Percentiles rank a stretch among this genome's conserved stretches.
Evolutionary conservation across 2,329 filamentous ascomycete genomes (phyloP).

Genomic region (Akanthomyces uredinophilus): DNA sequence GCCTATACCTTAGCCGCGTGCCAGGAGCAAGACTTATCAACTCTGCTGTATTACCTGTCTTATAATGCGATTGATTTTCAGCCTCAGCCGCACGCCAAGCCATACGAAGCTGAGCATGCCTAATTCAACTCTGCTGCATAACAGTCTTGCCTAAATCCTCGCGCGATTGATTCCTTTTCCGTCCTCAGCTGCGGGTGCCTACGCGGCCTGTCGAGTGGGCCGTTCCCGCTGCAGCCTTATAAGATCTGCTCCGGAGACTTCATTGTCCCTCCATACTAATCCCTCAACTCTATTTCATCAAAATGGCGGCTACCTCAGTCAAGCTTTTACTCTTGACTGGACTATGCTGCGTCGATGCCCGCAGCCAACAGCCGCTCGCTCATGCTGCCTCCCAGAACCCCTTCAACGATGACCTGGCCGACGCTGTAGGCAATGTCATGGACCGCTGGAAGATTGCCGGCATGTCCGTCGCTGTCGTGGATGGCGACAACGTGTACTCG

Average conservation of each 20-base stretch:
- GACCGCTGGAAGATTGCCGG: slow-evolving; percentile 7
- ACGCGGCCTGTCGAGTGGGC: not conserved
- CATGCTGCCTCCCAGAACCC: not conserved
- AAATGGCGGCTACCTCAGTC: not conserved
- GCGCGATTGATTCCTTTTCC: too few relatives aligned
- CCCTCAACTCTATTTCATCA: too few relatives aligned
- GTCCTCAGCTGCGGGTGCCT: not conserved
- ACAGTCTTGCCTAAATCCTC: too few relatives aligned
- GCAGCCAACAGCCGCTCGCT: not conserved
- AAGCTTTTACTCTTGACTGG: not conserved
- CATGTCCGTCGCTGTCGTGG: slow-evolving; percentile 6
- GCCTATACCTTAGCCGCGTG: too few relatives aligned
- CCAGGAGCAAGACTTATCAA: too few relatives aligned
- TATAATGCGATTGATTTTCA: too few relatives aligned
- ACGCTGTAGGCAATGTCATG: not conserved
- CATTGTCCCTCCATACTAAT: too few relatives aligned
- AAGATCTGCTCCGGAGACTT: not conserved
- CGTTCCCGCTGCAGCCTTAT: not conserved
- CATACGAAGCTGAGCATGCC: too few relatives aligned
- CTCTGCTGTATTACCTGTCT: too few relatives aligned
- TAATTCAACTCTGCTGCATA: too few relatives aligned
- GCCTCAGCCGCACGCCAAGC: too few relatives aligned
- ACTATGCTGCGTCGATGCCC: not conserved
- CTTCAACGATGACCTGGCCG: not conserved
- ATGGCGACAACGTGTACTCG: slow-evolving; percentile 2